Conservation (phyloP, 1,139 yeast species). For the Geotrichum restrictum region DNA sequence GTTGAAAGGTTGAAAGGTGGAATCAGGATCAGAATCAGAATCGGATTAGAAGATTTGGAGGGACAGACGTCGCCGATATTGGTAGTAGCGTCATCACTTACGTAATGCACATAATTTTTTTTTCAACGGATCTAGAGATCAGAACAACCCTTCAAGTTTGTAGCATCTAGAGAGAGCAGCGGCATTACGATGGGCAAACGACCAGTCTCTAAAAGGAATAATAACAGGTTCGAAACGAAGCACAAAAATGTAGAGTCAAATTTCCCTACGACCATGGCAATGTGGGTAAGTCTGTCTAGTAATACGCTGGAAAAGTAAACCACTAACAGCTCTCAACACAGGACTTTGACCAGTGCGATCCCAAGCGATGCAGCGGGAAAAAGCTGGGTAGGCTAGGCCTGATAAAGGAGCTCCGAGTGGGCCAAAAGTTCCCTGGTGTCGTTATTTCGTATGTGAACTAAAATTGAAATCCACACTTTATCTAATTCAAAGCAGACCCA, state of each 20-base stretch:
- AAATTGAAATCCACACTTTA: neutral
- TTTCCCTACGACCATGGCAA: conserved; percentile 42
- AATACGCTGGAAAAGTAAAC: no score
- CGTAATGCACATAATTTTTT: no score
- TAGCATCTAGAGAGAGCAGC: no score
- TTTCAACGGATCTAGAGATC: no score
- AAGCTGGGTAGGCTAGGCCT: conserved; percentile 84
- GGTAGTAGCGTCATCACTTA: no score
- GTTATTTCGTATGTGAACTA: conserved; percentile 68
- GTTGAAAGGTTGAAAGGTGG: no score
- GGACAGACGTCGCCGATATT: no score
- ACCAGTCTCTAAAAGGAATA: conserved; percentile 18
- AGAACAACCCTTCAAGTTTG: neutral
- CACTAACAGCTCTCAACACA: conserved; percentile 18
- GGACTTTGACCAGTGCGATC: conserved; percentile 98
- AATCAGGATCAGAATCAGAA: no score
- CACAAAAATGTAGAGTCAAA: conserved; percentile 23
- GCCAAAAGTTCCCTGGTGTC: conserved; percentile 86
- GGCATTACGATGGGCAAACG: conserved; percentile 18
- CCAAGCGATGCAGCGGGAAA: conserved; percentile 95
- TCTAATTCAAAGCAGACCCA: conserved; percentile 47
- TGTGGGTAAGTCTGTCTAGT: conserved; percentile 38
- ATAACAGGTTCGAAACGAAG: conserved; percentile 25
- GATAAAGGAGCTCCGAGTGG: conserved; percentile 72
- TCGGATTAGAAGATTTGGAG: no score